phyloP scores from a whole-genome alignment of 768 basidiomycete species.

The Naematelia encephala region DNA sequence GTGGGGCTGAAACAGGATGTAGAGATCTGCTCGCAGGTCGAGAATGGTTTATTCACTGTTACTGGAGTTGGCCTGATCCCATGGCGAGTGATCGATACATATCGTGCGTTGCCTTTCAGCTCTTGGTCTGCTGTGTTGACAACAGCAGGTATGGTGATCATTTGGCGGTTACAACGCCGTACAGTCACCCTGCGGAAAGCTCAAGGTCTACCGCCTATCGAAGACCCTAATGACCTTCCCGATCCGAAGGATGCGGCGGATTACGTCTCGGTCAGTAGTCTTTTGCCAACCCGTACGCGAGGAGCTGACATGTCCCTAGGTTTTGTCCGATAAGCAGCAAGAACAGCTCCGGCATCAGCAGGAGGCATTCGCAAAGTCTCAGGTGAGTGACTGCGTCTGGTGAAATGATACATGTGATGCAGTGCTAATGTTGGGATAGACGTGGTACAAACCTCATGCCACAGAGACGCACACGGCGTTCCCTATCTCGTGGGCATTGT shows the following conservation, averaged over 20 bases:
- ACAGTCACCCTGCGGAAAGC: slow-evolving; percentile 61
- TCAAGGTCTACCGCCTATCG: slow-evolving; percentile 65
- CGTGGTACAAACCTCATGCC: slow-evolving; percentile 83
- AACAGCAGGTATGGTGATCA: slow-evolving; percentile 62
- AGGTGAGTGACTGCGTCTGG: too few species aligned
- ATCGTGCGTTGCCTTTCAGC: slow-evolving; percentile 55
- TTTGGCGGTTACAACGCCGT: slow-evolving; percentile 68
- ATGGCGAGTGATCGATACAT: slow-evolving; percentile 70
- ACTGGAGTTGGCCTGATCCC: slow-evolving; percentile 77
- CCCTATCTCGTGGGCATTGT: slow-evolving; percentile 57
- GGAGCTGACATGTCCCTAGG: slow-evolving; percentile 12
- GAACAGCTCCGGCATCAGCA: slow-evolving; percentile 45
- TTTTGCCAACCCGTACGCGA: not conserved
- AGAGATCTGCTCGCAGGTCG: slow-evolving; percentile 58
- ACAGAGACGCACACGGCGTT: slow-evolving; percentile 63
- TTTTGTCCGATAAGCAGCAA: slow-evolving; percentile 49
- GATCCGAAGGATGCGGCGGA: slow-evolving; percentile 58
- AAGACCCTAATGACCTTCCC: slow-evolving; percentile 73
- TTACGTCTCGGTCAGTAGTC: slow-evolving; percentile 42
- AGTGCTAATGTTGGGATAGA: slow-evolving; percentile 53
- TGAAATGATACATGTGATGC: not conserved
- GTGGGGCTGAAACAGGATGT: not conserved
- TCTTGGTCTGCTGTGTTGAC: not conserved
- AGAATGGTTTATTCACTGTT: slow-evolving; percentile 74
- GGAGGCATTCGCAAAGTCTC: slow-evolving; percentile 46